A percentile compares a stretch with the other conserved stretches of the same genome.
Conservation (phyloP, 2,329 filamentous ascomycete genomes). For the Colletotrichum noveboracense region DNA sequence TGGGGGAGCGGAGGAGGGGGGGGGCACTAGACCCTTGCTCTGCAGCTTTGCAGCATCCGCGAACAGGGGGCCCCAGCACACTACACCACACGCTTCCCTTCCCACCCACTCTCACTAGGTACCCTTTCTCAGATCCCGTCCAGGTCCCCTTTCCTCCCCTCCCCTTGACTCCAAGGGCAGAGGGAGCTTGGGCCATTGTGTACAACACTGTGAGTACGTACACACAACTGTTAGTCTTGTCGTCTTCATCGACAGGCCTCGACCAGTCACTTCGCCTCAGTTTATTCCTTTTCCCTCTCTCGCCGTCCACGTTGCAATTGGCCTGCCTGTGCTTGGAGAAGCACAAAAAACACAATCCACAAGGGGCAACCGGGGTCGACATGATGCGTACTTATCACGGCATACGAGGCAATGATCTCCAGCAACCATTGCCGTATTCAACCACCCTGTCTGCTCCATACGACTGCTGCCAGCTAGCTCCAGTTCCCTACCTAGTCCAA, state of each 20-base stretch:
- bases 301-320: neutral
- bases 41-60: neutral
- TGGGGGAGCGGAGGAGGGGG: neutral
- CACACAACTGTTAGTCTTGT: neutral
- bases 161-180: neutral
- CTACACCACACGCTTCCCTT: neutral
- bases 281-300: neutral
- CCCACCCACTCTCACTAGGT: too few species aligned
- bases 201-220: neutral
- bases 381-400: neutral
- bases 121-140: neutral
- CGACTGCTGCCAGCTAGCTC: neutral
- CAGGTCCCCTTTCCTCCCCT: neutral
- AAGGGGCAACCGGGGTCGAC: neutral
- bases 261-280: neutral
- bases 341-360: neutral
- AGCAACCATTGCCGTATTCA: neutral
- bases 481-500: neutral
- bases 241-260: neutral
- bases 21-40: neutral
- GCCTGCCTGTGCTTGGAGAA: neutral
- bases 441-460: neutral
- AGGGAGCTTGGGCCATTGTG: neutral
- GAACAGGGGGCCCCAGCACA: neutral
- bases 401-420: slow-evolving; percentile 2